These are phyloP conservation scores for Penicillium frequentans DNA, from an alignment of 2,329 filamentous ascomycete species.

Conservation along the genomic window DNA sequence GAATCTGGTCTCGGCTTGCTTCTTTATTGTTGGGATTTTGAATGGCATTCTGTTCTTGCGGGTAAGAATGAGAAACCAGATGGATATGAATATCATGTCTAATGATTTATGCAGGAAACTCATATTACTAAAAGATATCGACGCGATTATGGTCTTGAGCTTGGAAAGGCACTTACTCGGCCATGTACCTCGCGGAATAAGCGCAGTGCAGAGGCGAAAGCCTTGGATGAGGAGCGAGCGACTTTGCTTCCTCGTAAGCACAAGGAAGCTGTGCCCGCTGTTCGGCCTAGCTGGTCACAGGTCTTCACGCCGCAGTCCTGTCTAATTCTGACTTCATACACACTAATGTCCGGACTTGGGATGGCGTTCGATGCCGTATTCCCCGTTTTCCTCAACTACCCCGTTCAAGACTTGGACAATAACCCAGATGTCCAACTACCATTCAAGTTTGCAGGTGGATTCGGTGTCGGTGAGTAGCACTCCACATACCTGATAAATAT, in stretches of 20 bases:
- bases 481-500: background rate
- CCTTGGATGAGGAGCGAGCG: constrained; percentile 30
- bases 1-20: constrained; percentile 71
- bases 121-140: constrained; percentile 67
- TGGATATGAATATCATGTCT: background rate
- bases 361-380: constrained; percentile 85
- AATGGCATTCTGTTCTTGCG: constrained; percentile 77
- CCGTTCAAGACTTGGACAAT: constrained; percentile 54
- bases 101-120: constrained; percentile 63
- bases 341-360: constrained; percentile 76
- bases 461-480: constrained; percentile 57
- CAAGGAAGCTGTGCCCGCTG: constrained; percentile 17
- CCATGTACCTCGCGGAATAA: constrained; percentile 30
- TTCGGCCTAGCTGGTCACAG: constrained; percentile 53
- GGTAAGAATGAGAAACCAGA: constrained; percentile 40
- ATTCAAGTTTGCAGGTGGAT: constrained; percentile 80
- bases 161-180: constrained; percentile 66
- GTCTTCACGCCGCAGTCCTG: constrained; percentile 74
- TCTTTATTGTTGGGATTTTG: constrained; percentile 76
- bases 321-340: constrained; percentile 75
- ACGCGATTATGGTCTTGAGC: constrained; percentile 71
- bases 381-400: constrained; percentile 84
- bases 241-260: constrained; percentile 29
- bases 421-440: constrained; percentile 64
- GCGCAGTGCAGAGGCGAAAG: constrained; percentile 13